Evolutionary conservation across 495 filamentous ascomycete genomes (phyloP).

Genomic region (Neohortaea acidophila): DNA sequence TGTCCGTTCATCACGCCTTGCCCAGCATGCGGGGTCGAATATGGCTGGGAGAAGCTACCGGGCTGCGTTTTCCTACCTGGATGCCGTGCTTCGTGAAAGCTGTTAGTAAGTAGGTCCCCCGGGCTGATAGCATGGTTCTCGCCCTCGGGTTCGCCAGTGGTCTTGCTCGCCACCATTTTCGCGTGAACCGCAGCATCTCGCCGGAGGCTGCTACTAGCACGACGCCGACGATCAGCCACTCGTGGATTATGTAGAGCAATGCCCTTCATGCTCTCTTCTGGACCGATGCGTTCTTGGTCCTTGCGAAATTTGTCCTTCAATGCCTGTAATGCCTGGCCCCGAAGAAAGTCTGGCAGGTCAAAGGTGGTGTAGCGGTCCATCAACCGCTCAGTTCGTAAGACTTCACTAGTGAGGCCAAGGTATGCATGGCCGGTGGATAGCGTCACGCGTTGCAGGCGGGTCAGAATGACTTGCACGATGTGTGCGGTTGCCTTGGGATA

Average conservation of each 20-base stretch:
- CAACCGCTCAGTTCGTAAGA: slow-evolving; percentile 74
- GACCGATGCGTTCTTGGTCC: slow-evolving; percentile 68
- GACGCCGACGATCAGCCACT: slow-evolving; percentile 41
- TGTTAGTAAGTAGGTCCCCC: slow-evolving; percentile 64
- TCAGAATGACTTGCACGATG: slow-evolving; percentile 93
- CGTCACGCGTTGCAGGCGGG: slow-evolving; percentile 83
- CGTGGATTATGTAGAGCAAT: slow-evolving; percentile 87
- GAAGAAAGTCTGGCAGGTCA: slow-evolving; percentile 81
- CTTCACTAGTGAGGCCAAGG: slow-evolving; percentile 77
- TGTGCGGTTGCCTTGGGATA: slow-evolving; percentile 94
- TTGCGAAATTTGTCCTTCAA: slow-evolving; percentile 86
- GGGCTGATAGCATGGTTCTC: slow-evolving; percentile 24
- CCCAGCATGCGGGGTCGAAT: slow-evolving; percentile 19
- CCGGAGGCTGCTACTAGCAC: slow-evolving; percentile 58
- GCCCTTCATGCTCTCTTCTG: slow-evolving; percentile 77
- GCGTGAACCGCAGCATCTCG: slow-evolving; percentile 66
- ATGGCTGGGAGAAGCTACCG: slow-evolving; percentile 29
- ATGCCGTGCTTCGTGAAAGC: slow-evolving; percentile 28
- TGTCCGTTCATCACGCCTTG: slow-evolving; percentile 34
- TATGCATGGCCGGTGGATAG: slow-evolving; percentile 88
- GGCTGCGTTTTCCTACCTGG: slow-evolving; percentile 26
- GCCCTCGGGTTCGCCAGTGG: slow-evolving; percentile 3
- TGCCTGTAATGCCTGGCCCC: slow-evolving; percentile 66
- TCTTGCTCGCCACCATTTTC: slow-evolving; percentile 13
- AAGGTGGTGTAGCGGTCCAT: slow-evolving; percentile 86